Percentiles rank a stretch among this genome's conserved stretches.
Conservation (phyloP, 2,329 filamentous ascomycete genomes). For the Fusarium tricinctum region DNA sequence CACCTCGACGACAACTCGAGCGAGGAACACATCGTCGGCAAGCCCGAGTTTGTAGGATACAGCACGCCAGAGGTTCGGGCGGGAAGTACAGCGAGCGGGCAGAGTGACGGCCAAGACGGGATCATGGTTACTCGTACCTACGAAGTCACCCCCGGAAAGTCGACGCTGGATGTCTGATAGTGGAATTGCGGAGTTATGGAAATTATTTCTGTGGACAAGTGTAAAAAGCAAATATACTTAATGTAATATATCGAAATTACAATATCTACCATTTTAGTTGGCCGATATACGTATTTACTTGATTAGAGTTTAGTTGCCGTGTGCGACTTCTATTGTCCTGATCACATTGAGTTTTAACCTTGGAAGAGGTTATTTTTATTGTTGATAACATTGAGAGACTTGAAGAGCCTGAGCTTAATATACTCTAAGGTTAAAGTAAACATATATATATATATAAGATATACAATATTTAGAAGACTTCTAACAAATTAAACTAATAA, state of each 20-base stretch:
- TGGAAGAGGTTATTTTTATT: too few relatives aligned
- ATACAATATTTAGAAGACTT: too few relatives aligned
- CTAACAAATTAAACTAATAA: too few relatives aligned
- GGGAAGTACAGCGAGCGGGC: slow-evolving; percentile 42
- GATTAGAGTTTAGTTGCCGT: too few relatives aligned
- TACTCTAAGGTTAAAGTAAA: too few relatives aligned
- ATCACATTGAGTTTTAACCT: too few relatives aligned
- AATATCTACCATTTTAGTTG: too few relatives aligned
- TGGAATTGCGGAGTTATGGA: slow-evolving; percentile 15
- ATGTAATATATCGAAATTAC: background rate
- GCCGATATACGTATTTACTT: too few relatives aligned
- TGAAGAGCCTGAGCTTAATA: too few relatives aligned
- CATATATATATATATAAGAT: too few relatives aligned
- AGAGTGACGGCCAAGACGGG: slow-evolving; percentile 33
- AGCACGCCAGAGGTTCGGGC: slow-evolving; percentile 42
- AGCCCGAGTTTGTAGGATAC: slow-evolving; percentile 35
- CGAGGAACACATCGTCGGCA: slow-evolving; percentile 52
- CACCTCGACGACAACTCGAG: slow-evolving; percentile 51
- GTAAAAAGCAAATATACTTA: background rate
- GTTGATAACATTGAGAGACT: too few relatives aligned
- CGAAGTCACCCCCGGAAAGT: slow-evolving; percentile 44
- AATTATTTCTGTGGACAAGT: slow-evolving; percentile 1
- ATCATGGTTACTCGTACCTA: slow-evolving; percentile 49
- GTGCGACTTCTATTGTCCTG: too few relatives aligned
- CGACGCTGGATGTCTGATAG: slow-evolving; percentile 45